Evolutionary conservation across 2,329 filamentous ascomycete species (phyloP), one percentile per base, ranked within the genome.

Genomic region (Arthrobotrys megalospora): DNA sequence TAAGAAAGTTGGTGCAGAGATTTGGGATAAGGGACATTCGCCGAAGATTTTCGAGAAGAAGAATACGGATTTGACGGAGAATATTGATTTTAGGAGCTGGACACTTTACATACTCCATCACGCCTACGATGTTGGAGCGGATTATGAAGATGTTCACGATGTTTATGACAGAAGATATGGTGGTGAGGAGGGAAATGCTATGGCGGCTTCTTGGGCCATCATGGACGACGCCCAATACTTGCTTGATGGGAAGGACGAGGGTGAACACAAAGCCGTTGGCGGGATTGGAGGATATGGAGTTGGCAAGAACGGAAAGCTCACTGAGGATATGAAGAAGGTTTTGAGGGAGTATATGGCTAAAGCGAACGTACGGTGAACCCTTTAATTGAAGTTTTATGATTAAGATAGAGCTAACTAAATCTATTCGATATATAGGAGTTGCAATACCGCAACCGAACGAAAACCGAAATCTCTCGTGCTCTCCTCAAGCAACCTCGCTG

Each of bases 41-140:
- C 1, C 10, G 41, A 45, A 45, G n/a, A 14, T 12, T 45, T 2
- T 24, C 19, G 24, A 45, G 5, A n/a, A 16, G 45, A 41, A 12
- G 6, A 12, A 16, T 16, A 16, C 47, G 24, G 19, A 3, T 12
- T 21, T 53, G 8, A 32, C 16, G 11, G 28, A 24, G 10, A 28
- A 8, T 8, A n/a, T 36, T 21, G 24, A 28, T 2, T 50, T 43
- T 21, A 47, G 52, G 32, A 53, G 63, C 16, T 6, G 24, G n/a
- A 76, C 65, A 1, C 48, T 43, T 2, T 76, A 76, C 58, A 70
- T 76, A 12, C 38, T 76, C 28, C n/a, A 32, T 8, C 58, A 55
- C 19, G 72, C 65, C 0, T 62, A 63, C 36, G 48, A 70, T 7
- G 12, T 52, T 5, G 65, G 72, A 8, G 72, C 72, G 7, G 65